Base-by-base conservation (phyloP, 495 filamentous ascomycete genomes). In the Penicillium arizonense region DNA sequence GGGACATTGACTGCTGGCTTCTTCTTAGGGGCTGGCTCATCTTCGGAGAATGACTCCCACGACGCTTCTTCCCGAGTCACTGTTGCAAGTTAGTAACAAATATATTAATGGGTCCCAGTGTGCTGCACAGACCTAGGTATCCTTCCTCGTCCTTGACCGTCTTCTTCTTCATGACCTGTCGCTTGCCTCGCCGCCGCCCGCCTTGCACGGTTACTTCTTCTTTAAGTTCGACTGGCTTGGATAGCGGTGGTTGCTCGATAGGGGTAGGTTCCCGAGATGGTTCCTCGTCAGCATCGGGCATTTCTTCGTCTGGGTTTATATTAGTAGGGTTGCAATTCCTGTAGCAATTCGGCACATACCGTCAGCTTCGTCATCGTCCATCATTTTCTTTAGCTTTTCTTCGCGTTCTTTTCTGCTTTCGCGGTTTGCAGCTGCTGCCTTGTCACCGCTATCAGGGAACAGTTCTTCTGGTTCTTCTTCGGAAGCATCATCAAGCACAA, bases 21-120 rank as follows among this genome's bases (percentile, higher is more conserved):
- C 66, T 86, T 88, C 58, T 86, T 82, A 36, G 75, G 72, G 14
- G 79, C 77, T 44, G 92, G 89, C 56, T 97, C 94, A 62, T 95
- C 91, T 57, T 92, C 89, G 3, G 91, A 96, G 76, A 95, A 97
- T 5, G 90, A 96, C 68, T 97, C 94, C 94, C 94, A 98, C 1
- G 79, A 85, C 1, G 82, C 74, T 63, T 97, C 93, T 61, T 93
- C 87, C 57, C 86, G 87, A 11, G 94, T 97, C 14, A 97, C 94
- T 96, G 61, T n/a, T 28, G 54, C 59, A 50, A 53, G 60, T 58
- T 57, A 59, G 65, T 45, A 66, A 38, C 8, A 41, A 33, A 23
- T 14, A 23, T 44, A 2, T 45, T 30, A 18, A 44, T 42, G 39
- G 14, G n/a, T 39, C 23, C 44, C 32, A 33, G 3, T 10, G 16